A percentile compares a stretch with the other conserved stretches of the same genome.
Evolutionary conservation across 257 asterid species (phyloP).

Genomic region (Salvia rosmarinus): DNA sequence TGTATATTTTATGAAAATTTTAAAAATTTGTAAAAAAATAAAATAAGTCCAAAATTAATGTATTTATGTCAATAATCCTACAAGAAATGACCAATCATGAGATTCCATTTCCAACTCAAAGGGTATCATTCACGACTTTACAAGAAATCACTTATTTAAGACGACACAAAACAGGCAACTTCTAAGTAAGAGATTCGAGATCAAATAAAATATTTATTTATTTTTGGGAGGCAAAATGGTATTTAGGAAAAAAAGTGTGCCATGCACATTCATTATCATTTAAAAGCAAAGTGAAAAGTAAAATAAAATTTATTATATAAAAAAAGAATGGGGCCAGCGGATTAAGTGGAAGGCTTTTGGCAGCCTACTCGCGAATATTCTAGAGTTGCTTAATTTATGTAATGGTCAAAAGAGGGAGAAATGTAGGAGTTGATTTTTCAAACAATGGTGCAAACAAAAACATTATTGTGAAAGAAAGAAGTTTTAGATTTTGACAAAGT

Average conservation of each 20-base stretch:
- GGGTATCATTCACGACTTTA: not conserved
- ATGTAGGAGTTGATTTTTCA: constrained; percentile 12
- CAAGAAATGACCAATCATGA: not conserved
- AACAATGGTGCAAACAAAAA: constrained; percentile 29
- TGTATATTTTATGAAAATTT: too few species aligned
- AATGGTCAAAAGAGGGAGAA: constrained; percentile 35
- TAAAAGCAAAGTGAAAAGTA: not conserved
- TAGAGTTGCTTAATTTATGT: constrained; percentile 31
- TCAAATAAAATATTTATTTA: not conserved
- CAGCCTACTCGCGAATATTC: constrained; percentile 40
- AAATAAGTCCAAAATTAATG: too few species aligned
- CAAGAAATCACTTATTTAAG: constrained; percentile 3
- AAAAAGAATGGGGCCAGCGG: constrained; percentile 5
- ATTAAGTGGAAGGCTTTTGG: constrained; percentile 39
- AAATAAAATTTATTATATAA: not conserved
- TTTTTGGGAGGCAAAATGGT: constrained; percentile 20
- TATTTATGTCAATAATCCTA: not conserved
- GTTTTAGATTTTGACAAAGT: constrained; percentile 17
- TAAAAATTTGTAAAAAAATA: too few species aligned
- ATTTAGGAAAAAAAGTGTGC: not conserved
- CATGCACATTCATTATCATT: constrained; percentile 1
- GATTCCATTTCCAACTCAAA: constrained; percentile 13
- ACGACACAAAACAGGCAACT: too few species aligned
- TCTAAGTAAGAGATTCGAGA: not conserved
- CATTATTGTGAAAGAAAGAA: constrained; percentile 30